phyloP scores from a whole-genome alignment of 2,329 filamentous ascomycete species.

The Alternaria sp. region DNA sequence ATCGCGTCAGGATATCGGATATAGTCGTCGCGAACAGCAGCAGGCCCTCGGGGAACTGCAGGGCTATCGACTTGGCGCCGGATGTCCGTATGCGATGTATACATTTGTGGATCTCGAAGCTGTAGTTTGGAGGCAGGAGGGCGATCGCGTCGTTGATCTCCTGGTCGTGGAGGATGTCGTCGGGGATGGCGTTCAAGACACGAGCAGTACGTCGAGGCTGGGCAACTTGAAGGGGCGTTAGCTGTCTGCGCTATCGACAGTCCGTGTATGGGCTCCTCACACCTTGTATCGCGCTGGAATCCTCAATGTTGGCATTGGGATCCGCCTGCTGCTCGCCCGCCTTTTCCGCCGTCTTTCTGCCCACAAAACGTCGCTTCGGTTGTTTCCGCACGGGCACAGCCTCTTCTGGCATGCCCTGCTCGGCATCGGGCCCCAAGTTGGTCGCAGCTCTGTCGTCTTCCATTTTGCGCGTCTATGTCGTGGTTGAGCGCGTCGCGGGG shows the following conservation, averaged over 20 bases:
- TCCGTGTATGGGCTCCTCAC: constrained; percentile 37
- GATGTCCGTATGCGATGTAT: constrained; percentile 89
- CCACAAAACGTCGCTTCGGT: constrained; percentile 92
- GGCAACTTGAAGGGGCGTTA: constrained; percentile 60
- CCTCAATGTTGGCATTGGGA: constrained; percentile 59
- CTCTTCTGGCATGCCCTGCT: constrained; percentile 66
- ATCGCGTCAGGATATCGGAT: constrained; percentile 92
- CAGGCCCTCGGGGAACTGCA: constrained; percentile 97
- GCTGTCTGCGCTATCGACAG: too few relatives aligned
- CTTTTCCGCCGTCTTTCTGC: constrained; percentile 73
- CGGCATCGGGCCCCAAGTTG: constrained; percentile 72
- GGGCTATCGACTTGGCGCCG: constrained; percentile 79
- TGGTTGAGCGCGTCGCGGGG: constrained; percentile 11
- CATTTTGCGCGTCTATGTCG: constrained; percentile 57
- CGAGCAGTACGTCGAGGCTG: constrained; percentile 75
- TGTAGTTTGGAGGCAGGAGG: constrained; percentile 93
- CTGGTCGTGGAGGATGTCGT: constrained; percentile 82
- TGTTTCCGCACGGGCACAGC: constrained; percentile 63
- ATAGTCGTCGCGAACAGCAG: constrained; percentile 96
- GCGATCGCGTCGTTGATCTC: constrained; percentile 87
- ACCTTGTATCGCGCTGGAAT: constrained; percentile 73
- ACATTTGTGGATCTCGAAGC: constrained; percentile 97
- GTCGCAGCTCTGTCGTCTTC: constrained; percentile 75
- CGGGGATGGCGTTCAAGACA: constrained; percentile 88
- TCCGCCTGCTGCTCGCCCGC: constrained; percentile 55